These are phyloP conservation scores for Corniculantispora saksenae DNA, from an alignment of 2,329 filamentous ascomycete species.

Conservation along the genomic window DNA sequence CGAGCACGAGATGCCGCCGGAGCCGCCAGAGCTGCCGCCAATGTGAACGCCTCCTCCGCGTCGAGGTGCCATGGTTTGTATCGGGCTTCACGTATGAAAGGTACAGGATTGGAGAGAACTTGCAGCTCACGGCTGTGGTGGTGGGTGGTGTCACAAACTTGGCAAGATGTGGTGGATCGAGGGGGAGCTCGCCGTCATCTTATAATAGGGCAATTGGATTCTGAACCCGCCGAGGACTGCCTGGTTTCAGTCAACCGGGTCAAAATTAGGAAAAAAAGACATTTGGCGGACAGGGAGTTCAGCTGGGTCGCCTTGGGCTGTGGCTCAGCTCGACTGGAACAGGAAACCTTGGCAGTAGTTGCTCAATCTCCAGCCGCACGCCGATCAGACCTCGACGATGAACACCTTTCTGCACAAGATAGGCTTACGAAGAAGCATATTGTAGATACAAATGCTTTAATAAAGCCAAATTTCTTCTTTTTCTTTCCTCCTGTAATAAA, in stretches of 20 bases:
- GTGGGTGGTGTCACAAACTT: too few species aligned
- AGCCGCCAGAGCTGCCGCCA: background rate
- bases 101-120: too few species aligned
- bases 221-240: background rate
- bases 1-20: background rate
- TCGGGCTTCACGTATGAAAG: too few species aligned
- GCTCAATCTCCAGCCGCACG: background rate
- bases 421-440: too few species aligned
- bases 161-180: background rate
- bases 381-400: background rate
- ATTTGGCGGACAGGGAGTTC: background rate
- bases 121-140: too few species aligned
- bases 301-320: constrained; percentile 4
- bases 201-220: background rate
- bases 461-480: too few species aligned
- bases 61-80: background rate
- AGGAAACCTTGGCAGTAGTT: background rate
- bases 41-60: background rate
- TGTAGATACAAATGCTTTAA: too few species aligned
- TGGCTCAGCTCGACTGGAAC: background rate
- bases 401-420: background rate
- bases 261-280: background rate
- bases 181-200: background rate
- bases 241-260: background rate
- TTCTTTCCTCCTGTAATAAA: too few species aligned